phyloP scores from a whole-genome alignment of 2,329 filamentous ascomycete genomes.

The Drechslerella stenobrocha region DNA sequence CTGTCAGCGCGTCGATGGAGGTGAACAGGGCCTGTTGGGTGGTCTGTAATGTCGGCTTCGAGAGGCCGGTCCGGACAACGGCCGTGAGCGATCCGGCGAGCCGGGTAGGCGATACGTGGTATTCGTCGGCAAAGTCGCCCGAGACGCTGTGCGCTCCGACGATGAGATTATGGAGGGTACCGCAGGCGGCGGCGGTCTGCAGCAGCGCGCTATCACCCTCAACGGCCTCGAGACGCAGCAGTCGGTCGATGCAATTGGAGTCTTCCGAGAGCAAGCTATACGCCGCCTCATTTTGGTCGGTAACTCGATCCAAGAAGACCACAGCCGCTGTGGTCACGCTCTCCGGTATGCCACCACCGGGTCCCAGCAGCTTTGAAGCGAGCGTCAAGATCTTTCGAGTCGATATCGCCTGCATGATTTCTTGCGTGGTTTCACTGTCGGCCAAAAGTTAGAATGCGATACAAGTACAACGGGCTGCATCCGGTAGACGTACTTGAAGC shows the following conservation, averaged over 20 bases:
- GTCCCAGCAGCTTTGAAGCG: conserved; percentile 61
- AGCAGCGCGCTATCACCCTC: conserved; percentile 1
- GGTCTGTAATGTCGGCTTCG: conserved; percentile 20
- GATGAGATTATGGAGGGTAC: conserved; percentile 30
- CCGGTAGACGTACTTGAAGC: conserved; percentile 15
- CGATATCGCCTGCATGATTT: conserved; percentile 63
- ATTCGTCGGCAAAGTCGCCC: conserved; percentile 11
- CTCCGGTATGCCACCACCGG: conserved; percentile 56
- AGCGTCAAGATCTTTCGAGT: conserved; percentile 61
- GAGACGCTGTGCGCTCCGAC: neutral
- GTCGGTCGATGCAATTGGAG: neutral
- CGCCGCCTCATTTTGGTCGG: conserved; percentile 62
- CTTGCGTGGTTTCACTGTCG: conserved; percentile 65
- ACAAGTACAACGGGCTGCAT: too few species aligned
- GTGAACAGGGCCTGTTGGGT: conserved; percentile 36
- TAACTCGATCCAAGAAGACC: conserved; percentile 51
- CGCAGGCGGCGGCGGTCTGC: conserved; percentile 19
- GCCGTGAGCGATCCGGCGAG: conserved; percentile 23
- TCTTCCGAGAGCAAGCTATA: conserved; percentile 58
- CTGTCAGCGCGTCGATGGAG: conserved; percentile 31
- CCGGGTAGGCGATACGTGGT: conserved; percentile 16
- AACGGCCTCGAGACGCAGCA: conserved; percentile 2
- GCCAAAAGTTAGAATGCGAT: too few species aligned
- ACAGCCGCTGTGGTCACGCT: conserved; percentile 47
- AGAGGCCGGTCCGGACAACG: conserved; percentile 11